Evolutionary conservation across 2,329 filamentous ascomycete genomes (phyloP).

Genomic region (Aspergillus ibericus): DNA sequence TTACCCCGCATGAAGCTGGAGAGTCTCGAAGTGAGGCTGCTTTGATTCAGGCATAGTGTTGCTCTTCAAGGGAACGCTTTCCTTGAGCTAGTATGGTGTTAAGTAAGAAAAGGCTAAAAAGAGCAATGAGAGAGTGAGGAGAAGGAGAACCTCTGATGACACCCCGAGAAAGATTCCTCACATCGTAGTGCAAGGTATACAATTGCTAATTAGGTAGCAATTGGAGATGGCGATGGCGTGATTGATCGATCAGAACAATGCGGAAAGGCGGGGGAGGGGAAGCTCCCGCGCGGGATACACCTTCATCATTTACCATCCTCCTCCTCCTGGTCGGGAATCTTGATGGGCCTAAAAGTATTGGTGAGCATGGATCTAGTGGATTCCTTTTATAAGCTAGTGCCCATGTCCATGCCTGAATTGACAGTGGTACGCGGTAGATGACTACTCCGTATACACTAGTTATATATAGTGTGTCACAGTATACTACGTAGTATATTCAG

Average conservation of each 20-base stretch:
- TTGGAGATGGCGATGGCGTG: conserved; percentile 15
- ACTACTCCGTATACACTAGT: too few relatives aligned
- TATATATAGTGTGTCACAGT: too few relatives aligned
- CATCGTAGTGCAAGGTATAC: background rate
- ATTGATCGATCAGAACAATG: conserved; percentile 6
- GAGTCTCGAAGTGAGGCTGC: conserved; percentile 69
- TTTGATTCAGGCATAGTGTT: conserved; percentile 37
- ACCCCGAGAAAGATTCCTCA: background rate
- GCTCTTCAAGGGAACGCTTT: background rate
- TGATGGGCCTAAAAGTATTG: too few relatives aligned
- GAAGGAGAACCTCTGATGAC: background rate
- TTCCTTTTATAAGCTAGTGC: too few relatives aligned
- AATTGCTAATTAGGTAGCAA: background rate
- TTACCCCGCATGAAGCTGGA: conserved; percentile 83
- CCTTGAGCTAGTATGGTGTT: background rate
- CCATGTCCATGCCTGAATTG: too few relatives aligned
- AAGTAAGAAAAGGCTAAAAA: background rate
- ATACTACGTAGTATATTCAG: too few relatives aligned
- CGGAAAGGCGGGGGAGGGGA: background rate
- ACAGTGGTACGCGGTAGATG: too few relatives aligned
- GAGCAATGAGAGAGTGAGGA: background rate
- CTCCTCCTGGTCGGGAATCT: too few relatives aligned
- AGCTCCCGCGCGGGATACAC: too few relatives aligned
- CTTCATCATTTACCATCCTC: too few relatives aligned
- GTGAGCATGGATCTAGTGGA: too few relatives aligned